A percentile compares a stretch with the other conserved stretches of the same genome.
Evolutionary conservation across 1,139 yeast genomes (phyloP).

Genomic region (Yarrowia galli): DNA sequence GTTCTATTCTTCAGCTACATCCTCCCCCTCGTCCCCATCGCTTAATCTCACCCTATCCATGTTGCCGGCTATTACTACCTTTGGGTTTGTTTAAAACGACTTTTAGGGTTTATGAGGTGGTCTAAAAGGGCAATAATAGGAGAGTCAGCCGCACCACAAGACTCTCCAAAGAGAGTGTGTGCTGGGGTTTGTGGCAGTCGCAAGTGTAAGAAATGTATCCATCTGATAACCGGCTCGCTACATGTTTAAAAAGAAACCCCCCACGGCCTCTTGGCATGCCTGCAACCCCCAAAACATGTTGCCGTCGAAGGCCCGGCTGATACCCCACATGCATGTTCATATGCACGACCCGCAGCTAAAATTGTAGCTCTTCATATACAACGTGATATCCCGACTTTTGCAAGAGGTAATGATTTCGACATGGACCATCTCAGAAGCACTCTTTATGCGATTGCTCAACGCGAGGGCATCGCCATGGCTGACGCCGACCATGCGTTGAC

Average conservation of each 20-base stretch:
- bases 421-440: constrained; percentile 24
- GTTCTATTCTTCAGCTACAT: not conserved
- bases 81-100: constrained; percentile 28
- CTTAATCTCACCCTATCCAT: constrained; percentile 26
- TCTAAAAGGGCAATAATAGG: constrained; percentile 35
- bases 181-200: no score
- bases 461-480: constrained; percentile 13
- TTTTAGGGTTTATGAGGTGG: not conserved
- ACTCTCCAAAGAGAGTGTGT: no score
- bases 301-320: constrained; percentile 16
- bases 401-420: constrained; percentile 7
- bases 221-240: no score
- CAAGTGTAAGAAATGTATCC: no score
- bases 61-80: constrained; percentile 27
- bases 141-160: constrained; percentile 30
- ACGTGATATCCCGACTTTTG: not conserved
- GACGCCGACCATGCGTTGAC: constrained; percentile 19
- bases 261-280: not conserved
- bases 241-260: not conserved
- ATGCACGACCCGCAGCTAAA: constrained; percentile 19
- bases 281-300: not conserved
- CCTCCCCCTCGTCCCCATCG: not conserved
- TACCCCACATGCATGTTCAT: constrained; percentile 19
- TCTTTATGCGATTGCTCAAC: constrained; percentile 26
- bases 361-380: constrained; percentile 7